A percentile compares a stretch with the other conserved stretches of the same genome.
Conservation (phyloP, 257 asterid genomes). For the Catharanthus roseus region DNA sequence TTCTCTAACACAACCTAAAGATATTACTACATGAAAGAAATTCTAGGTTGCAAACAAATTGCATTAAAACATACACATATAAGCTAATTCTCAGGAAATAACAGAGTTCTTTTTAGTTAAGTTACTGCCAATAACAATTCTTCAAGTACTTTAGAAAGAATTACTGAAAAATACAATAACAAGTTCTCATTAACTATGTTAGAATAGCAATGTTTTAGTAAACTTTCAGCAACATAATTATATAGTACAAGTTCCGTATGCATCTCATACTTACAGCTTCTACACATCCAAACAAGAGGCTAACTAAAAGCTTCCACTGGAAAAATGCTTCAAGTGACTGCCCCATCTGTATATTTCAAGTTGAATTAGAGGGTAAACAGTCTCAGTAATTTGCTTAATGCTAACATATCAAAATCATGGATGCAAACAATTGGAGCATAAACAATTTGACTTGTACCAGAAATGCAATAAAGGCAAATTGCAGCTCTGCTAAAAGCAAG, state of each 20-base stretch:
- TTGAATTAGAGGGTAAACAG: constrained; percentile 13
- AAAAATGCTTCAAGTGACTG: constrained; percentile 93
- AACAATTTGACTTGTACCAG: constrained; percentile 44
- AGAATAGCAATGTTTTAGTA: too few relatives aligned
- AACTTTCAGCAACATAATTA: too few relatives aligned
- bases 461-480: constrained; percentile 84
- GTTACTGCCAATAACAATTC: not conserved
- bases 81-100: not conserved
- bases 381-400: not conserved
- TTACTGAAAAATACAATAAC: not conserved
- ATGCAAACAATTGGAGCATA: not conserved
- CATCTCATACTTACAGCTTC: constrained; percentile 69
- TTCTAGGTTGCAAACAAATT: not conserved
- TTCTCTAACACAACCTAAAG: constrained; percentile 3
- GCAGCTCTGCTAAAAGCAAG: constrained; percentile 79
- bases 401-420: not conserved
- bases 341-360: constrained; percentile 71
- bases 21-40: not conserved
- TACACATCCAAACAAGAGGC: constrained; percentile 75
- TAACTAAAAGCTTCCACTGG: constrained; percentile 77
- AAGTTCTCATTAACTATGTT: too few relatives aligned
- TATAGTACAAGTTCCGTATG: not conserved
- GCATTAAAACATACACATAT: not conserved
- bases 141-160: too few relatives aligned
- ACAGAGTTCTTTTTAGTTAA: not conserved